Evolutionary conservation across 306 rosid genomes (phyloP).

Genomic region (Myrica gale): DNA sequence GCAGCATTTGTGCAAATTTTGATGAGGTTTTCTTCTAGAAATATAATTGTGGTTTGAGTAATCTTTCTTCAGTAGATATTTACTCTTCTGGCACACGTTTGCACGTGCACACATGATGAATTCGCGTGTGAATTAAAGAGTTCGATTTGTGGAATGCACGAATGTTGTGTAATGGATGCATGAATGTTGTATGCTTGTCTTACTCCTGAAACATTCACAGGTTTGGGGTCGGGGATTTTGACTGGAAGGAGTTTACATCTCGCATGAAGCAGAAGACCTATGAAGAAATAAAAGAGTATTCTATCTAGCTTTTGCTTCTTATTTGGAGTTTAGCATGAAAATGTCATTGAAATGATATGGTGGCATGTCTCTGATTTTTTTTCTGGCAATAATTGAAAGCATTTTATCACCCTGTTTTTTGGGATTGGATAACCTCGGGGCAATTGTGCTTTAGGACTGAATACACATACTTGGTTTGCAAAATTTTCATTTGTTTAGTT

Average conservation of each 20-base stretch:
- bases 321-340: slow-evolving; percentile 17
- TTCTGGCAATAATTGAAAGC: slow-evolving; percentile 4
- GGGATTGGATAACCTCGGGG: slow-evolving; percentile 18
- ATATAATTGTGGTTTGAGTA: slow-evolving; percentile 6
- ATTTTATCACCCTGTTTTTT: not conserved
- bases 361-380: not conserved
- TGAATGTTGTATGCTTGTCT: slow-evolving; percentile 27
- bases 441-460: not conserved
- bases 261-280: slow-evolving; percentile 93
- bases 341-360: slow-evolving; percentile 12
- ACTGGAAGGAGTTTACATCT: slow-evolving; percentile 83
- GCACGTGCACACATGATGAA: not conserved
- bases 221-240: slow-evolving; percentile 90
- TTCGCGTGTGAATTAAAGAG: not conserved
- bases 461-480: not conserved
- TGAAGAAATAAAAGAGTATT: slow-evolving; percentile 84
- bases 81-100: no score
- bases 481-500: not conserved
- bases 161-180: no score
- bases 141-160: not conserved
- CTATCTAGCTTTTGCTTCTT: slow-evolving; percentile 26
- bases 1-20: slow-evolving; percentile 89
- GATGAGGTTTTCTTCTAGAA: slow-evolving; percentile 65
- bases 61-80: no score
- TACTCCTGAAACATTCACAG: slow-evolving; percentile 45